A percentile compares a stretch with the other conserved stretches of the same genome.
Evolutionary conservation across 768 basidiomycete genomes (phyloP).

Genomic region (Cystobasidium tubakii): DNA sequence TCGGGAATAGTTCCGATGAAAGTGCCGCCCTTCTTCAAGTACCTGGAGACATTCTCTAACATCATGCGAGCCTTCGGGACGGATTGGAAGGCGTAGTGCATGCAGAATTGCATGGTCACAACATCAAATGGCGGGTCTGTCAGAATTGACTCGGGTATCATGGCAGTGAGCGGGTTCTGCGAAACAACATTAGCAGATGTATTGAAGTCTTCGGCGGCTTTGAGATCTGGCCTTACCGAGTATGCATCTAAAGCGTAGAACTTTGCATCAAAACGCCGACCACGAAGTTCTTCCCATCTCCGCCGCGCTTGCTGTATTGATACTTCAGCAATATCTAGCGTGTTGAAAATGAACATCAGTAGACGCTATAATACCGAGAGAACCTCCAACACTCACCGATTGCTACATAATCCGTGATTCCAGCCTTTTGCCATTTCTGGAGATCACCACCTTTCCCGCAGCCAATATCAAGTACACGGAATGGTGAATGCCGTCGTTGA

Average conservation of each 20-base stretch:
- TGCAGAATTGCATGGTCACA: constrained; percentile 98
- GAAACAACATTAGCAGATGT: background rate
- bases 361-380: no score
- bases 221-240: constrained; percentile 51
- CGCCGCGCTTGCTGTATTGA: constrained; percentile 81
- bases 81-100: constrained; percentile 99
- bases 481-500: constrained; percentile 46
- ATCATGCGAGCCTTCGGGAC: constrained; percentile 77
- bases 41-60: constrained; percentile 79
- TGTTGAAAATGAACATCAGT: no score
- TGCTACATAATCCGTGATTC: constrained; percentile 69
- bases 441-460: constrained; percentile 99
- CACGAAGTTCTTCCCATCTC: constrained; percentile 58
- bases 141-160: constrained; percentile 53
- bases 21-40: constrained; percentile 75
- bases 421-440: constrained; percentile 87
- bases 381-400: constrained; percentile 57
- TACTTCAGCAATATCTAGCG: constrained; percentile 82
- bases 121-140: constrained; percentile 68
- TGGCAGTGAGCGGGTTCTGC: constrained; percentile 62
- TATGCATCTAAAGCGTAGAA: constrained; percentile 90
- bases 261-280: constrained; percentile 63
- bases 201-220: background rate
- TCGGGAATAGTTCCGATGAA: constrained; percentile 98
- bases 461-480: constrained; percentile 78